Percentiles rank a stretch among this genome's conserved stretches.
phyloP scores from a whole-genome alignment of 1,284 basidiomycete species.

The Neotropicomus parvogracilis region DNA sequence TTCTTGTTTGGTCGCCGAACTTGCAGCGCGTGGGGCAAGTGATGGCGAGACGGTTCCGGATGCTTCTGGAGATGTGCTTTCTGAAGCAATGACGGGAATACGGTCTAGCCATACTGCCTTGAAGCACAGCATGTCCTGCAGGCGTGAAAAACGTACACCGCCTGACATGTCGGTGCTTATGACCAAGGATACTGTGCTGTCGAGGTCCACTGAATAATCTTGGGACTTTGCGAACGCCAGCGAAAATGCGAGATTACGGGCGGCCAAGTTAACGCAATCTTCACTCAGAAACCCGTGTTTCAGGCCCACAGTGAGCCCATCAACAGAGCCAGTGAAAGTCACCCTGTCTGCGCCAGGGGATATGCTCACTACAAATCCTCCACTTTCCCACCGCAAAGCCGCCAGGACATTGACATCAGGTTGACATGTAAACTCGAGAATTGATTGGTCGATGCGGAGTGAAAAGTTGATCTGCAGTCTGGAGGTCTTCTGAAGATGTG shows the following conservation, averaged over 20 bases:
- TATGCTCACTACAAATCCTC: conserved; percentile 79
- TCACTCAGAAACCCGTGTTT: conserved; percentile 81
- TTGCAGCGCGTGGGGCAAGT: conserved; percentile 9
- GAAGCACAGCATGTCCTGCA: conserved; percentile 85
- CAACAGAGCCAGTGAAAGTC: conserved; percentile 74
- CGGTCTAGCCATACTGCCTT: conserved; percentile 88
- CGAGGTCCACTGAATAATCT: conserved; percentile 33
- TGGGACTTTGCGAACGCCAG: conserved; percentile 58
- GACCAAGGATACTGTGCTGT: conserved; percentile 65
- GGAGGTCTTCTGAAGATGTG: conserved; percentile 32
- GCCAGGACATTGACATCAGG: conserved; percentile 88
- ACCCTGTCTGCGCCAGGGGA: conserved; percentile 68
- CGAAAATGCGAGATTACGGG: conserved; percentile 72
- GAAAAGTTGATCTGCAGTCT: conserved; percentile 76
- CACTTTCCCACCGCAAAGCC: conserved; percentile 85
- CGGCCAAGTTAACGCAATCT: conserved; percentile 71
- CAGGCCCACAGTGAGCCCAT: conserved; percentile 72
- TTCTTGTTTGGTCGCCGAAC: conserved; percentile 38
- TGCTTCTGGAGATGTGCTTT: conserved; percentile 31
- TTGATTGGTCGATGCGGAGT: conserved; percentile 85
- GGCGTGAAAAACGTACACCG: conserved; percentile 69
- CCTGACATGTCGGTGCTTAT: conserved; percentile 77
- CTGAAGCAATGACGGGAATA: conserved; percentile 67
- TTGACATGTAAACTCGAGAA: conserved; percentile 78
- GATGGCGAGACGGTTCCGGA: conserved; percentile 17